Percentiles rank a stretch among this genome's conserved stretches.
phyloP scores from a whole-genome alignment of 75 land plant species.

The Sequoiadendron giganteum region DNA sequence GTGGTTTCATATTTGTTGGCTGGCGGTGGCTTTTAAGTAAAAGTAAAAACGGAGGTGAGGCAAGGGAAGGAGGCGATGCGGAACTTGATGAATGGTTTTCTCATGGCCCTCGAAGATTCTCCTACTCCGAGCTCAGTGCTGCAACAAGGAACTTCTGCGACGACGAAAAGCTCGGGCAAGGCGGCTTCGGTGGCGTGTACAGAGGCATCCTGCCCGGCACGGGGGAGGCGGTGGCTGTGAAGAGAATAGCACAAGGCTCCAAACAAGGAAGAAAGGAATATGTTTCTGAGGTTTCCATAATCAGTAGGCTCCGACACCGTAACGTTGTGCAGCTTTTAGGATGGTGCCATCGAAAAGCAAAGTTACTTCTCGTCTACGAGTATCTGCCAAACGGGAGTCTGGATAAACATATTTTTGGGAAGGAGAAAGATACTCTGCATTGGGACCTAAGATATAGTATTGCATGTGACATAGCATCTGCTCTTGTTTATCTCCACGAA shows the following conservation, averaged over 20 bases:
- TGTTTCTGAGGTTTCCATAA: no score
- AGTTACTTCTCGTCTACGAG: constrained; percentile 33
- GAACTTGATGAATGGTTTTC: background rate
- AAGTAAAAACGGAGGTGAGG: background rate
- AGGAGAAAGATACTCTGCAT: background rate
- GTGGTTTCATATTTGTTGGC: background rate
- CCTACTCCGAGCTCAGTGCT: background rate
- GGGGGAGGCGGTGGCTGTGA: no score
- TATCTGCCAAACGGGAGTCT: constrained; percentile 10
- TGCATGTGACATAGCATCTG: no score
- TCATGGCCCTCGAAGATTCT: background rate
- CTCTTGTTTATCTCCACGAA: no score
- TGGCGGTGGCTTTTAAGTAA: background rate
- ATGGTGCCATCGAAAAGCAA: no score
- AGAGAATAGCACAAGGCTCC: no score
- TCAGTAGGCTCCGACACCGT: no score
- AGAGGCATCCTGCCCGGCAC: no score
- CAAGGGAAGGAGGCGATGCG: background rate
- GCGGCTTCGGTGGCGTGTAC: no score
- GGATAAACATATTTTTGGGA: background rate
- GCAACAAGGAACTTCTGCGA: background rate
- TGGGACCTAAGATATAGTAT: no score
- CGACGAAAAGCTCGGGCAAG: background rate
- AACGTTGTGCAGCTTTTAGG: no score
- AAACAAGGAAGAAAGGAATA: constrained; percentile 31